Evolutionary conservation across 2,329 filamentous ascomycete genomes (phyloP), one percentile per base, ranked within the genome.

Genomic region (Calcarisporium arbuscula): DNA sequence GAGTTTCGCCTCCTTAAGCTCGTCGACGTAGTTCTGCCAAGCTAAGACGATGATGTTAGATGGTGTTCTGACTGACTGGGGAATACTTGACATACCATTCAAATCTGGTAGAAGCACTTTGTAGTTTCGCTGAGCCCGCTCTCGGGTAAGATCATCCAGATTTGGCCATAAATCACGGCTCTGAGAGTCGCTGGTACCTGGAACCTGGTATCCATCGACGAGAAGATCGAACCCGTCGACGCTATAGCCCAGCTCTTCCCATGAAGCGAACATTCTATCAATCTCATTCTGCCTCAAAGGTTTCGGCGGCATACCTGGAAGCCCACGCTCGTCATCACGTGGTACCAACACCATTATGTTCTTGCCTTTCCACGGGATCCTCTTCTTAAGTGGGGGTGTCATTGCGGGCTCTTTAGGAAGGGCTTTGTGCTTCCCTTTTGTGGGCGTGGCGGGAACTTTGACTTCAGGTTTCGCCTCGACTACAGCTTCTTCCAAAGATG

Each of bases 1-100:
- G 34, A 98, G 70, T 62, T 95, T 98, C 41, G 90, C 87, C 63
- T 98, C 92, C 47, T 85, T 80, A 22, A 96, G 67, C 46, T 83
- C 81, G 35, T 83, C 75, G 39, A 89, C 83, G 57, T 96, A 95
- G 18, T 78, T 69, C 51, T 86, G 82, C 74, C 74, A 79, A 2
- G 72, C 70, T 10, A 18, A 38, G 16, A 9, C 3, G 17, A 22
- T 14, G 12, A 5, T 33, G 28, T 12, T 10, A 33, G 18, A 47
- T n/a, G n/a, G n/a, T n/a, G n/a, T n/a, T n/a, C n/a, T n/a, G n/a
- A n/a, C n/a, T n/a, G n/a, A n/a, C n/a, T n/a, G n/a, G n/a, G n/a
- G n/a, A n/a, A n/a, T n/a, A n/a, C n/a, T n/a, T n/a, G n/a, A n/a
- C 67, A 54, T 53, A 73, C 69, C 68, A 54, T 80, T 78, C 42